A percentile compares a stretch with the other conserved stretches of the same genome.
Evolutionary conservation across 2,329 filamentous ascomycete genomes (phyloP).

Genomic region (Xylaria sp.): DNA sequence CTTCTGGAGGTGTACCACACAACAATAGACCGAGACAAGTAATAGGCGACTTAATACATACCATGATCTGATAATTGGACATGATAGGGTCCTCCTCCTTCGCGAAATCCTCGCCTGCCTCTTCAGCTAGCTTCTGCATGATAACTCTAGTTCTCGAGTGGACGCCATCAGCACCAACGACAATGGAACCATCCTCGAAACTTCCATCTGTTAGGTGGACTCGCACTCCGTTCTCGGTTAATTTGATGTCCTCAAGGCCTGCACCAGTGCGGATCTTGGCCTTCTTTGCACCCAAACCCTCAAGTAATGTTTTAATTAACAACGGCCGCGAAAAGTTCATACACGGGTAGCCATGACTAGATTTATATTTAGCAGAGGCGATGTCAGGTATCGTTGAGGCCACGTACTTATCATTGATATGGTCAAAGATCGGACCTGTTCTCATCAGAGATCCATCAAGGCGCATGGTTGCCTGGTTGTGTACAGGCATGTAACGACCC

Average conservation of each 20-base stretch:
- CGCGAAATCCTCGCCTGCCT: constrained; percentile 14
- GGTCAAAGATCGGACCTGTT: constrained; percentile 5
- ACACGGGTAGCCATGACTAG: constrained; percentile 33
- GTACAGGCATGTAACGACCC: constrained; percentile 27
- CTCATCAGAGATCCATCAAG: constrained; percentile 26
- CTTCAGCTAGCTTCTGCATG: constrained; percentile 32
- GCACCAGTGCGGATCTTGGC: constrained; percentile 27
- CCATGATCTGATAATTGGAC: constrained; percentile 33
- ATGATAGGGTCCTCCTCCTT: constrained; percentile 30
- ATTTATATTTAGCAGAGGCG: background rate
- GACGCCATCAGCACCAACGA: constrained; percentile 35
- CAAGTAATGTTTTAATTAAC: constrained; percentile 24
- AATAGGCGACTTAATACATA: background rate
- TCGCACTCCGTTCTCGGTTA: constrained; percentile 28
- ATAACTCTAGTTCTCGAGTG: constrained; percentile 32
- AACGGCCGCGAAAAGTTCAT: constrained; percentile 33
- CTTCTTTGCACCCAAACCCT: constrained; percentile 12
- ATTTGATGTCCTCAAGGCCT: constrained; percentile 26
- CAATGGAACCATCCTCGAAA: constrained; percentile 34
- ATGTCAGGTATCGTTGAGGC: background rate
- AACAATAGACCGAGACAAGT: background rate
- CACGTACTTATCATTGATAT: constrained; percentile 20
- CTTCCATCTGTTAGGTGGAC: constrained; percentile 32
- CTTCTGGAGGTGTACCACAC: background rate
- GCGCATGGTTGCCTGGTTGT: constrained; percentile 14